Conservation (phyloP, 257 asterid species). For the Solanum chilense region DNA sequence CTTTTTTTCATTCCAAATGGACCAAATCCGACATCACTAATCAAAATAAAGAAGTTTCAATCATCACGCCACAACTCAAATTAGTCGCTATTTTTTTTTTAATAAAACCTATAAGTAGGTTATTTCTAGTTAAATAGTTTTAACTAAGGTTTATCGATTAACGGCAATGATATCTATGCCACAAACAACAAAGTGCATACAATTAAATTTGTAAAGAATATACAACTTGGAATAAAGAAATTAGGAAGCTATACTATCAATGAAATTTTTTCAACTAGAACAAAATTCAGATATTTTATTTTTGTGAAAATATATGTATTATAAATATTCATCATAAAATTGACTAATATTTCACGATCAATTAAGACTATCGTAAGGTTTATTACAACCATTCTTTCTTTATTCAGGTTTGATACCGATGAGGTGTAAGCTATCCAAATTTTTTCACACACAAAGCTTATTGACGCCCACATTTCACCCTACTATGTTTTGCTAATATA, state of each 20-base stretch:
- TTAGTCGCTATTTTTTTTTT: background rate
- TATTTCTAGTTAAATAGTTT: background rate
- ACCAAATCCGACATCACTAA: background rate
- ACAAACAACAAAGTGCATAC: background rate
- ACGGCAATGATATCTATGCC: background rate
- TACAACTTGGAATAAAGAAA: background rate
- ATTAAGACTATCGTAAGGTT: background rate
- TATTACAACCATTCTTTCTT: background rate
- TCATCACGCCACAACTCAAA: rapidly evolving
- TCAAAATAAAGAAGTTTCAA: background rate
- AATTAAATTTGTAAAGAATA: background rate
- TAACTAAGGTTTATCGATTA: background rate
- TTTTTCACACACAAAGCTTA: too few relatives aligned
- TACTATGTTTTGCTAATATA: too few relatives aligned
- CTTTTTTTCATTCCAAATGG: background rate
- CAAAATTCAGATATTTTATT: background rate
- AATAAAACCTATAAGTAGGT: background rate
- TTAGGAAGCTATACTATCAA: background rate
- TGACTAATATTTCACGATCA: background rate
- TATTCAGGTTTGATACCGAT: background rate
- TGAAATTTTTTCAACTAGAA: background rate
- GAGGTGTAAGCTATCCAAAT: background rate
- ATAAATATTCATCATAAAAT: background rate
- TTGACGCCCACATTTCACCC: background rate
- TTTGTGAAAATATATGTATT: rapidly evolving